Evolutionary conservation across 2,329 filamentous ascomycete genomes (phyloP), one percentile per base, ranked within the genome.

Genomic region (Colletotrichum falcatum): DNA sequence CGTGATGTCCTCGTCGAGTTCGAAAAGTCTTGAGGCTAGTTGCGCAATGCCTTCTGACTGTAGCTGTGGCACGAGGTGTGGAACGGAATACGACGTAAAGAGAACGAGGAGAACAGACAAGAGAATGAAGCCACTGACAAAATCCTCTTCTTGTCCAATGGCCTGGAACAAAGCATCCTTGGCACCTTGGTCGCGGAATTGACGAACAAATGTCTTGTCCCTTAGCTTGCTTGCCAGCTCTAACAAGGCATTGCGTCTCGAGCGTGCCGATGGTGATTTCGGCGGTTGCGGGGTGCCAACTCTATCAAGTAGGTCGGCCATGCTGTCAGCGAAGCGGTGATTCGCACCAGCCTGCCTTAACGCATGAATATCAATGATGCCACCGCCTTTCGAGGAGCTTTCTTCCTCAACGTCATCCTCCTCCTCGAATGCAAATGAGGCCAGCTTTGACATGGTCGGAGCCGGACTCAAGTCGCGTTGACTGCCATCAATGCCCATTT

Each of bases 101-200:
- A 95, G 85, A 3, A 88, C 86, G 6, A 90, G 82, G 6, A 93
- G 82, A n/a, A 89, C 86, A 1, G 89, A 87, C n/a, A 88, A 80
- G 18, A 94, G 84, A 1, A 89, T 82, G 75, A 91, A 92, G 8
- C 89, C 90, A 61, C 86, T 86, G 44, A 92, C 81, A 28, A 86
- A 73, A 76, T 94, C 92, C 1, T 84, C 80, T 75, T 91, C 88
- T 59, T 84, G 83, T 0, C 84, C 85, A 12, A 92, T 83, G 51
- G 88, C 87, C 54, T 87, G 84, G 62, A 94, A 87, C 20, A 98
- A 83, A 37, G 87, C 88, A 64, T 90, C 87, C 72, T 94, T 92
- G 66, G 92, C 89, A 8, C 90, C 89, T 74, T 94, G 91, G 72
- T 94, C 91, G 26, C 92, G 86, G 75, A 97, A 94, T 72, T 92